Evolutionary conservation across 2,329 filamentous ascomycete species (phyloP), one percentile per base, ranked within the genome.

Genomic region (Bimuria novae-zelandiae): DNA sequence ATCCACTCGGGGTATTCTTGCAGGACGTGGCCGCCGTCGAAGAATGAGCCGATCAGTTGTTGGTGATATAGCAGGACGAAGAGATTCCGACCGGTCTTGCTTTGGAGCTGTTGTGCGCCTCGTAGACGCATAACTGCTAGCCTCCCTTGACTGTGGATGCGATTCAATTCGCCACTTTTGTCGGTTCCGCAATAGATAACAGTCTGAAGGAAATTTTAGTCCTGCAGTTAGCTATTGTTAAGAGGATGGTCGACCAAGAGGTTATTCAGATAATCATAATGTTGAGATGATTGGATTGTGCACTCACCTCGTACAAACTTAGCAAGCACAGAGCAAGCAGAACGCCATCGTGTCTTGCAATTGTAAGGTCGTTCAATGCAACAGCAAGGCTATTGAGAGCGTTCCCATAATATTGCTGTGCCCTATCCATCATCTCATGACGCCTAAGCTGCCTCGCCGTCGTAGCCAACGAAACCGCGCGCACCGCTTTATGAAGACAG

Each of bases 31-130:
- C 33, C 45, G 19, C 43, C 30, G 14, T 32, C 35, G 25, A 21
- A 17, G n/a, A 49, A 41, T 1, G 45, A 49, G 4, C 35, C 35
- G 11, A 49, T 25, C 10, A 49, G 45, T 22, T 49, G 45, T 17
- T 49, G 35, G n/a, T 49, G 45, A 35, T 49, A 49, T 16, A 49
- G 17, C 12, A 49, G 45, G n/a, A 33, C 36, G 25, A 49, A 49
- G 12, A 49, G 35, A 19, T 49, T 39, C 30, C 33, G 45, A 2
- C 45, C 45, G 2, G 35, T 22, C 16, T 49, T 39, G 3, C 4
- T 37, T 21, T 22, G 10, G 2, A 49, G 35, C 27, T 49, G 45
- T 7, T 32, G 4, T 23, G 45, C 23, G 4, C 45, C 45, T 27
- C 45, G 25, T 7, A 49, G 25, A 7, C 45, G 45, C 6, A 49